phyloP scores from a whole-genome alignment of 148 eudicot genomes.

The Selenicereus undatus region DNA sequence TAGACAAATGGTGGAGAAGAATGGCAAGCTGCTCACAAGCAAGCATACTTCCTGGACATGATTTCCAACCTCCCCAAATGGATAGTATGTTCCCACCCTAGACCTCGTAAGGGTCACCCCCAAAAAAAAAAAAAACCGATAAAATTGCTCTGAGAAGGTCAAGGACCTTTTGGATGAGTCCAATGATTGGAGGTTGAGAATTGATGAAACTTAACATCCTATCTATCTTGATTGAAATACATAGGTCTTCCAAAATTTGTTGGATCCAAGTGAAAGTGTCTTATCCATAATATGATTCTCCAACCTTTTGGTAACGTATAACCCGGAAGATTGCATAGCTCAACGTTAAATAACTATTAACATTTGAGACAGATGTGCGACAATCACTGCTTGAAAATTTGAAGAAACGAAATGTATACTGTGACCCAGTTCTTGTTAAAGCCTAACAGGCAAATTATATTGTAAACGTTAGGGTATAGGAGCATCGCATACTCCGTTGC shows the following conservation, averaged over 20 bases:
- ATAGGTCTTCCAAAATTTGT: not conserved
- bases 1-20: not conserved
- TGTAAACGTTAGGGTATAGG: too few relatives aligned
- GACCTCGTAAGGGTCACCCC: not conserved
- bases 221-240: not conserved
- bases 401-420: too few relatives aligned
- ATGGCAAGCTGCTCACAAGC: not conserved
- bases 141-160: too few relatives aligned
- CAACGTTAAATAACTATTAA: too few relatives aligned
- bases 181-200: not conserved
- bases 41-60: slow-evolving; percentile 2
- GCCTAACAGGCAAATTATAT: too few relatives aligned
- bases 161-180: too few relatives aligned
- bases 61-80: not conserved
- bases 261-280: slow-evolving; percentile 5
- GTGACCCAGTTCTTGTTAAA: too few relatives aligned
- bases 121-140: too few relatives aligned
- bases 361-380: not conserved
- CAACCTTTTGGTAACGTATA: not conserved
- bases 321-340: not conserved
- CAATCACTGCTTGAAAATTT: not conserved
- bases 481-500: too few relatives aligned
- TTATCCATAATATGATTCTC: slow-evolving; percentile 1
- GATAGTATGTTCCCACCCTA: not conserved
- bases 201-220: not conserved